phyloP scores from a whole-genome alignment of 2,329 filamentous ascomycete species.

The Aspergillus piperis region DNA sequence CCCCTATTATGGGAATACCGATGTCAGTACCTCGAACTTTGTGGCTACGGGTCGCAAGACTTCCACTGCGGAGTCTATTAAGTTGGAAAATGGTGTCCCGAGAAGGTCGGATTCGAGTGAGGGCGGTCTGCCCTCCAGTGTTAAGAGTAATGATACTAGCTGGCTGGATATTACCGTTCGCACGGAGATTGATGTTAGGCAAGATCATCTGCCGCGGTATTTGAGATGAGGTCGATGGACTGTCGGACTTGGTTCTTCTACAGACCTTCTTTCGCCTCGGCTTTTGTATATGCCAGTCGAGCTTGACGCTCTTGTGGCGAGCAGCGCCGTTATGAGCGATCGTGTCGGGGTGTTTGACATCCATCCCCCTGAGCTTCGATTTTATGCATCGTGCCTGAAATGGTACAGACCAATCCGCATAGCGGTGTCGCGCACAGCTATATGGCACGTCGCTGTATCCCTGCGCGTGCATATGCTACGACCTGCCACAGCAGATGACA shows the following conservation, averaged over 20 bases:
- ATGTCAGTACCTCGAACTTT: slow-evolving; percentile 26
- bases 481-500: background rate
- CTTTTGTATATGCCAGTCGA: background rate
- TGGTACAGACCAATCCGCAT: background rate
- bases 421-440: background rate
- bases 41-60: slow-evolving; percentile 28
- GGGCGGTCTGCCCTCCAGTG: background rate
- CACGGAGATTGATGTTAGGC: slow-evolving; percentile 33
- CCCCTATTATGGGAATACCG: slow-evolving; percentile 31
- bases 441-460: background rate
- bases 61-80: slow-evolving; percentile 29
- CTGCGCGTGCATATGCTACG: background rate
- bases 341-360: too few relatives aligned
- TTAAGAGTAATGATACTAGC: background rate
- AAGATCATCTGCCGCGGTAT: slow-evolving; percentile 15
- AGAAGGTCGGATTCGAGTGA: slow-evolving; percentile 16
- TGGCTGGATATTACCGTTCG: slow-evolving; percentile 31
- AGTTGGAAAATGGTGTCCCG: slow-evolving; percentile 28
- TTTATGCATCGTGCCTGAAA: background rate
- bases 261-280: background rate
- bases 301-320: background rate
- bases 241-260: background rate
- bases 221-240: background rate
- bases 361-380: too few relatives aligned
- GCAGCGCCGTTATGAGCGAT: too few relatives aligned